Conservation (phyloP, 1,284 basidiomycete genomes). For the Anthracocystis panici-leucophaei region DNA sequence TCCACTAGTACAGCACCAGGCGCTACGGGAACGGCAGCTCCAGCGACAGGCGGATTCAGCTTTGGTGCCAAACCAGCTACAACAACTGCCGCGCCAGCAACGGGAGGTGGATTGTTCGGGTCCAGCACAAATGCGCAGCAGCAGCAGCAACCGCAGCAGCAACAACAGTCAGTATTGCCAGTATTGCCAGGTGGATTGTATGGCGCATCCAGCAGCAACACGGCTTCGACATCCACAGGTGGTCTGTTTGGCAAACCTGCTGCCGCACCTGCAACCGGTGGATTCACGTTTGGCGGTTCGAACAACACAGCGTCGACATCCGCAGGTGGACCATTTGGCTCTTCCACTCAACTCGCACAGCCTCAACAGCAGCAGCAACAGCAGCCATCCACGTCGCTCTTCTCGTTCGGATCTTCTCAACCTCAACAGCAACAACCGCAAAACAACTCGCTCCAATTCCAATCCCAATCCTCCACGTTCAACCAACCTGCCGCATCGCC, state of each 20-base stretch:
- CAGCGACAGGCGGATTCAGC: conserved; percentile 45
- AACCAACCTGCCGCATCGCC: conserved; percentile 42
- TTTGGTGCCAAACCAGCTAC: conserved; percentile 45
- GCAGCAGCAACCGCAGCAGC: conserved; percentile 25
- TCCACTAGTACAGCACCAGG: conserved; percentile 20
- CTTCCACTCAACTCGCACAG: conserved; percentile 19
- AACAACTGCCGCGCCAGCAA: conserved; percentile 25
- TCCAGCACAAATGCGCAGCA: conserved; percentile 19
- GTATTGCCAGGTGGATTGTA: conserved; percentile 35
- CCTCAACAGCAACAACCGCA: conserved; percentile 26
- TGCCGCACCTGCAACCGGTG: conserved; percentile 20
- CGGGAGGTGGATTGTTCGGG: conserved; percentile 47
- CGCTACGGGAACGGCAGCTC: conserved; percentile 16
- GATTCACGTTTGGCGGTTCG: conserved; percentile 46
- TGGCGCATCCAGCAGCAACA: conserved; percentile 31
- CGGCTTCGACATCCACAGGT: conserved; percentile 19
- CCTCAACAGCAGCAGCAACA: conserved; percentile 31
- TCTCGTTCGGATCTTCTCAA: conserved; percentile 22
- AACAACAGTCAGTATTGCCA: conserved; percentile 19
- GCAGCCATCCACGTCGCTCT: conserved; percentile 20
- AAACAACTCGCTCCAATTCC: conserved; percentile 20
- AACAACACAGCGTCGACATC: conserved; percentile 27
- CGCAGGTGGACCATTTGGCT: conserved; percentile 27
- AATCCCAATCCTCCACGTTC: conserved; percentile 11
- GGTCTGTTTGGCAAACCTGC: conserved; percentile 42